These are phyloP conservation scores for Lathyrus sativus DNA, from an alignment of 306 rosid genomes.

Conservation along the genomic window DNA sequence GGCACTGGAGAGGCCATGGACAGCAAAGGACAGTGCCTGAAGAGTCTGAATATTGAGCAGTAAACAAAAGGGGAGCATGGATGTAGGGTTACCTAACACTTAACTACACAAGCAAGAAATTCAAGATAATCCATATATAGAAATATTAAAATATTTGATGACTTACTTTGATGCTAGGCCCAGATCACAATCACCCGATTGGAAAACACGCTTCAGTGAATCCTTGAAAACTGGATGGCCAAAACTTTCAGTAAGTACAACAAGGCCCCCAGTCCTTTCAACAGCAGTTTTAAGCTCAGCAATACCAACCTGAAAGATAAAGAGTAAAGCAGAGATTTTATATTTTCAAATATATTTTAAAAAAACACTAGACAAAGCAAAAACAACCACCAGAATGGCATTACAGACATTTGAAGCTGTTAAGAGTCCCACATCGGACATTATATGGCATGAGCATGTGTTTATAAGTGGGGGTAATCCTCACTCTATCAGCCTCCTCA, in stretches of 20 bases:
- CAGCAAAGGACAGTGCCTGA: not conserved
- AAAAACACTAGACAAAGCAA: slow-evolving; percentile 17
- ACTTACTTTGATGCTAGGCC: slow-evolving; percentile 92
- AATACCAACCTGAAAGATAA: slow-evolving; percentile 76
- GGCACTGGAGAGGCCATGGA: slow-evolving; percentile 13
- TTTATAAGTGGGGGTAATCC: too few relatives aligned
- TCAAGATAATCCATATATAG: not conserved
- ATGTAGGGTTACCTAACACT: slow-evolving; percentile 21
- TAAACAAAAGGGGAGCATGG: not conserved
- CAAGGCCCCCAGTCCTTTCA: slow-evolving; percentile 95
- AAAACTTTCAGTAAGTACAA: slow-evolving; percentile 96
- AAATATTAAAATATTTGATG: slow-evolving; percentile 30
- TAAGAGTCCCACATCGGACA: too few relatives aligned
- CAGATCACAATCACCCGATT: slow-evolving; percentile 73
- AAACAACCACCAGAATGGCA: slow-evolving; percentile 23
- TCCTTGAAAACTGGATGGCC: slow-evolving; percentile 92
- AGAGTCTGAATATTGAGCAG: slow-evolving; percentile 1
- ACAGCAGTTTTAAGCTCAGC: slow-evolving; percentile 95
- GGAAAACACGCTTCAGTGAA: slow-evolving; percentile 79
- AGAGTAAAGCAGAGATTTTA: slow-evolving; percentile 30
- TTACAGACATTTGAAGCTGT: slow-evolving; percentile 17
- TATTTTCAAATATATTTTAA: slow-evolving; percentile 24
- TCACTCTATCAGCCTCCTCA: too few relatives aligned
- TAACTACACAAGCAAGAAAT: slow-evolving; percentile 20
- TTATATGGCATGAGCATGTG: too few relatives aligned